Base-by-base conservation (phyloP, 805 yeast genomes). In the Myxozyma neglecta region DNA sequence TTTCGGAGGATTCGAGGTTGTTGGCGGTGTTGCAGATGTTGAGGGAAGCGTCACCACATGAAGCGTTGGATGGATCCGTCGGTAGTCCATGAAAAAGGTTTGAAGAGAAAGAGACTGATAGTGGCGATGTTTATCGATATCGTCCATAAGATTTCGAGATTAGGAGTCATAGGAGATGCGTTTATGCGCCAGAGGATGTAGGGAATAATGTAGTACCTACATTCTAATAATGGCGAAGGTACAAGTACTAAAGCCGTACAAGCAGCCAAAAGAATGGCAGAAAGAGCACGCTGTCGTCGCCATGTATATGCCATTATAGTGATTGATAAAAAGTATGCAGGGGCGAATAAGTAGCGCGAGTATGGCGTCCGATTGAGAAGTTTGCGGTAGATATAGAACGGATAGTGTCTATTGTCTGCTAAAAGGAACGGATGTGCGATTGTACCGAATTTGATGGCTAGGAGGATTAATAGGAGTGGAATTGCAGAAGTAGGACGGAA, bases 151-250 rank as follows among this genome's bases (percentile, higher is more conserved):
- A 83, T 20, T 44, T 66, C 46, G 37, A 61, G 37, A 50, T 62
- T 53, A 36, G 57, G 57, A 36, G 60, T 73, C 59, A 42, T 24
- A 5, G 47, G 65, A 29, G 53, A 74, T 14, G 81, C 73, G 60
- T 84, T 80, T 1, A 89, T 56, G 68, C 97, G 81, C 84, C 92
- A 90, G 44, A 91, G 73, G 11, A 88, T 72, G 71, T 83, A 85
- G 3, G 98, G 97, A 5, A 90, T 69, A 53, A 93, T 89, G 73
- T 87, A 94, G 73, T 94, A 94, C 60, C 99, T 82, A 53, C 97
- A 97, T 74, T 94, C 99, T 70, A 94, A 86, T 66, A 94, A 78
- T 5, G 98, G 99, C 0, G 97, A 86, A 20, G 98, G 97, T 0
- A 88, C 82, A 20, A 94, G 78, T 0, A 94, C 87, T 6, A 84